Percentiles rank a stretch among this genome's conserved stretches.
Conservation (phyloP, 2,329 filamentous ascomycete species). For the Colletotrichum somersetense region DNA sequence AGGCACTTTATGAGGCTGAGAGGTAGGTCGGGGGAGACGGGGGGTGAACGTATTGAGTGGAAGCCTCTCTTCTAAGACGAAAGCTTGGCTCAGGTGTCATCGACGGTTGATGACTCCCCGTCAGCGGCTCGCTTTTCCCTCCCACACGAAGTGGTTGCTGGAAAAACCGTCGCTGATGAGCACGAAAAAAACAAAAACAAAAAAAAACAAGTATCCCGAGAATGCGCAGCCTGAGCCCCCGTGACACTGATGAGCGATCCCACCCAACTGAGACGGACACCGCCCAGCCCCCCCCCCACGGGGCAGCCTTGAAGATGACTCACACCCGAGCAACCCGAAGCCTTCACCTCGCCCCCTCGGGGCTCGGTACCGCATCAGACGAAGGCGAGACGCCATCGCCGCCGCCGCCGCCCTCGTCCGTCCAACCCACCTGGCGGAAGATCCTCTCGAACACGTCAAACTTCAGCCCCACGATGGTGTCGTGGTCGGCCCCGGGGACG, state of each 20-base stretch:
- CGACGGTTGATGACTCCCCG: neutral
- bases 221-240: too few relatives aligned
- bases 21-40: too few relatives aligned
- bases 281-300: neutral
- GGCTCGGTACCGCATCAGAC: neutral
- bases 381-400: too few relatives aligned
- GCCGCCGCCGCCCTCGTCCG: neutral
- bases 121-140: neutral
- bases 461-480: conserved; percentile 1
- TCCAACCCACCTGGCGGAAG: conserved; percentile 14
- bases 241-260: neutral
- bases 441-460: conserved; percentile 27
- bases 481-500: conserved; percentile 47
- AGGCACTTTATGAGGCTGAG: neutral
- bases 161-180: neutral
- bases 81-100: neutral
- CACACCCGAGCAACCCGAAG: neutral
- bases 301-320: neutral
- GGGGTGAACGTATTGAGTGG: neutral
- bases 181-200: neutral
- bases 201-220: too few relatives aligned
- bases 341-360: neutral
- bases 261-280: neutral
- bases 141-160: neutral
- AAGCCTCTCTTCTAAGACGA: neutral